Conservation (phyloP, 495 filamentous ascomycete genomes). For the Aspergillus egyptiacus region DNA sequence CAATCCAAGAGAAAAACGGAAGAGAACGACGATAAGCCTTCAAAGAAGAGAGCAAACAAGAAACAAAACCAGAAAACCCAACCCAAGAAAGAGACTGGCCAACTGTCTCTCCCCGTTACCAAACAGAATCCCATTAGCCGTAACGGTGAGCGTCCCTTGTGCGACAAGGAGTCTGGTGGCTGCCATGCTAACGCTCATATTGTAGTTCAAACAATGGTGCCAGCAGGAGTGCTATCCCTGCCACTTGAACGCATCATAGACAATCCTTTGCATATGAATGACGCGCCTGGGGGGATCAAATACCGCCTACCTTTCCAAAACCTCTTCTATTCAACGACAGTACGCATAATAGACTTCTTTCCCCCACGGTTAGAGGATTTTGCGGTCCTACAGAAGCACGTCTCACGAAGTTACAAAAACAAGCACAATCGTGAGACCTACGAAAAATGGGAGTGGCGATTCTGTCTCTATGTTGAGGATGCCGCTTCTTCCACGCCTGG, state of each 20-base stretch:
- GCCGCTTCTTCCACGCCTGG: slow-evolving; percentile 28
- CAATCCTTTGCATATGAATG: slow-evolving; percentile 36
- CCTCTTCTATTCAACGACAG: slow-evolving; percentile 58
- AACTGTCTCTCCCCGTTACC: slow-evolving; percentile 17
- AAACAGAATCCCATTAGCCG: slow-evolving; percentile 38
- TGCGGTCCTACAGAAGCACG: slow-evolving; percentile 38
- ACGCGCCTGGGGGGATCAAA: slow-evolving; percentile 35
- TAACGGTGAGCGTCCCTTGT: slow-evolving; percentile 28
- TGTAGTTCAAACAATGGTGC: slow-evolving; percentile 32
- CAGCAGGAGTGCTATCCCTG: slow-evolving; percentile 18
- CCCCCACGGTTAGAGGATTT: slow-evolving; percentile 72
- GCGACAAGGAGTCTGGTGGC: not conserved
- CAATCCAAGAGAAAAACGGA: slow-evolving; percentile 45
- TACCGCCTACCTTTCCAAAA: slow-evolving; percentile 65
- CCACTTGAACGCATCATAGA: slow-evolving; percentile 40
- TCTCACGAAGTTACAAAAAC: not conserved
- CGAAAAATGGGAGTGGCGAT: slow-evolving; percentile 69
- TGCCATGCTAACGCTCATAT: slow-evolving; percentile 6
- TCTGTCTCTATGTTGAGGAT: slow-evolving; percentile 66
- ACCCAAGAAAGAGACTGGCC: slow-evolving; percentile 31
- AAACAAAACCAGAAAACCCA: slow-evolving; percentile 27
- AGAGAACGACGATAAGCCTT: slow-evolving; percentile 24
- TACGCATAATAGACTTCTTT: slow-evolving; percentile 76
- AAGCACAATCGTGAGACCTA: slow-evolving; percentile 11
- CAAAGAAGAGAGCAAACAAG: slow-evolving; percentile 34